Conservation (phyloP, 768 basidiomycete species). For the Stropharia rugosoannulata region DNA sequence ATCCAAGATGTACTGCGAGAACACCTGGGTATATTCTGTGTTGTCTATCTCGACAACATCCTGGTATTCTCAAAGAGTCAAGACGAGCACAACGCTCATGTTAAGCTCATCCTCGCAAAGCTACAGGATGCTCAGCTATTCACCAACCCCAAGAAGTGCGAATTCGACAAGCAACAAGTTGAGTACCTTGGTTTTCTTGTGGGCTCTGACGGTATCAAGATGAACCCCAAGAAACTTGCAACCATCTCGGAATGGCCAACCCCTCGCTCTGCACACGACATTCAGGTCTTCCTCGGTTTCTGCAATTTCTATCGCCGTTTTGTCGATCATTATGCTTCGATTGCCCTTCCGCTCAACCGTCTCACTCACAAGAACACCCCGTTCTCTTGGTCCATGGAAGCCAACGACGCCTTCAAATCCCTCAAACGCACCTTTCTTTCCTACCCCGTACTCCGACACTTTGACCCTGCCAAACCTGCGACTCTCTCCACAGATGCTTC, state of each 20-base stretch:
- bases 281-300: constrained; percentile 41
- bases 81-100: constrained; percentile 31
- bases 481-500: constrained; percentile 32
- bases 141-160: constrained; percentile 30
- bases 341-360: constrained; percentile 21
- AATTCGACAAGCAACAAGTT: constrained; percentile 32
- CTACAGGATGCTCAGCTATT: constrained; percentile 27
- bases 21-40: constrained; percentile 32
- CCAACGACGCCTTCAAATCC: constrained; percentile 20
- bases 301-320: constrained; percentile 44
- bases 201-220: constrained; percentile 22
- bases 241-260: constrained; percentile 34
- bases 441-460: constrained; percentile 31
- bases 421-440: constrained; percentile 24
- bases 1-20: constrained; percentile 39
- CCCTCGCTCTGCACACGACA: constrained; percentile 25
- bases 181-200: constrained; percentile 38
- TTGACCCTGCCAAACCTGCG: constrained; percentile 22
- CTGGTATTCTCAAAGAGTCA: constrained; percentile 37
- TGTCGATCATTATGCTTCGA: constrained; percentile 32
- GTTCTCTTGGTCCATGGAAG: constrained; percentile 10
- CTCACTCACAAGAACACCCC: constrained; percentile 15
- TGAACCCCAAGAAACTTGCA: constrained; percentile 37
- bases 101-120: constrained; percentile 29
- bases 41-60: constrained; percentile 45